phyloP scores from a whole-genome alignment of 2,329 filamentous ascomycete species.

The Talaromyces marneffei region DNA sequence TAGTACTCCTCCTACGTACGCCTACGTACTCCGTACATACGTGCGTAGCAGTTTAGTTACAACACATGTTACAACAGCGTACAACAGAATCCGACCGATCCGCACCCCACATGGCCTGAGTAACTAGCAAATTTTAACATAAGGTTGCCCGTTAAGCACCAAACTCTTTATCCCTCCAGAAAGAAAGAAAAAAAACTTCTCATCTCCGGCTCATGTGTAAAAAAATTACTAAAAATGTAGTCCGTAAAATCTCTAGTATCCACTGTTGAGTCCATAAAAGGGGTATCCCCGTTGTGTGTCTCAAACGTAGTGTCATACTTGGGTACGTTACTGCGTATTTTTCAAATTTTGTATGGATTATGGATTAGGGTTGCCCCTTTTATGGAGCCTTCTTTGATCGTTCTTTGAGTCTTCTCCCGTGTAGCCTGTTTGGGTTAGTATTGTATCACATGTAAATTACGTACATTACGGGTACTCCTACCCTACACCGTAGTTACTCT shows the following conservation, averaged over 20 bases:
- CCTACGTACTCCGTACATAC: not conserved
- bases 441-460: not conserved
- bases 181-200: not conserved
- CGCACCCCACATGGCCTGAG: slow-evolving; percentile 1
- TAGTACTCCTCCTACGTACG: too few relatives aligned
- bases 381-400: slow-evolving; percentile 6
- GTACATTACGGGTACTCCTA: not conserved
- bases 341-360: not conserved
- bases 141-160: slow-evolving; percentile 7
- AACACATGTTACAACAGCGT: not conserved
- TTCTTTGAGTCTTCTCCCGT: slow-evolving; percentile 7
- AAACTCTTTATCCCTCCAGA: not conserved
- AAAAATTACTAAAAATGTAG: too few relatives aligned
- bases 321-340: too few relatives aligned
- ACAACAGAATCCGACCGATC: not conserved
- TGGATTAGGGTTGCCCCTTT: not conserved
- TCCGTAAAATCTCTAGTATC: not conserved
- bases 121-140: not conserved
- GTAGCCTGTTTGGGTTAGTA: slow-evolving; percentile 4
- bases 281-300: not conserved
- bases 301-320: not conserved
- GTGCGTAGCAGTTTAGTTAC: not conserved
- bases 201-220: not conserved
- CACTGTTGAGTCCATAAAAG: not conserved
- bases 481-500: too few relatives aligned